These are phyloP conservation scores for Pleurozium schreberi DNA, from an alignment of 225 moss, liverwort and hornwort genomes.

Conservation along the genomic window DNA sequence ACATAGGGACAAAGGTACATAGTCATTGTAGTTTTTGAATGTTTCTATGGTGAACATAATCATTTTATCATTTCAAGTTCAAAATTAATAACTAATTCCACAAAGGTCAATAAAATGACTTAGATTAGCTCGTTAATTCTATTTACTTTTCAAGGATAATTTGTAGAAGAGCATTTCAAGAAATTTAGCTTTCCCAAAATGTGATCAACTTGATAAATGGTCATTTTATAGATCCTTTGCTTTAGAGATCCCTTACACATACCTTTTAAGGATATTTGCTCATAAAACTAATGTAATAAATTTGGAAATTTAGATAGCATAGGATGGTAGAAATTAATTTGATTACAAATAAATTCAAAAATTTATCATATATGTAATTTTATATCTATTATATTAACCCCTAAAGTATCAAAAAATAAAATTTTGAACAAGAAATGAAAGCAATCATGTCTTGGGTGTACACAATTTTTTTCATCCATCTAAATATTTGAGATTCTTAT, in stretches of 20 bases:
- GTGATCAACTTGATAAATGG: neutral
- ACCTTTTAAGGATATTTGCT: too few relatives aligned
- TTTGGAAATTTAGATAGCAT: accelerated
- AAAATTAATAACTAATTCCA: neutral
- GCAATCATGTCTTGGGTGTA: accelerated
- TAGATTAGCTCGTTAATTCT: neutral
- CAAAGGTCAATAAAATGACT: neutral
- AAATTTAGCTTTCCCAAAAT: neutral
- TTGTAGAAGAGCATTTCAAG: accelerated
- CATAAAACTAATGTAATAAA: neutral
- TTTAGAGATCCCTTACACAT: too few relatives aligned
- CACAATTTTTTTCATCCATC: neutral
- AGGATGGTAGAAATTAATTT: neutral
- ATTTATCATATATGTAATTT: neutral
- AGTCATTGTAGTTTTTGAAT: neutral
- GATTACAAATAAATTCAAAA: neutral
- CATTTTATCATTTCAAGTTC: neutral
- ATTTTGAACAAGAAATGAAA: neutral
- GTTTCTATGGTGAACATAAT: neutral
- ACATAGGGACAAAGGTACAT: neutral
- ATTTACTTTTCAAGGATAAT: neutral
- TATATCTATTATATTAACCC: neutral
- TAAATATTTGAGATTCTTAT: neutral
- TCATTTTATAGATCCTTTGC: accelerated
- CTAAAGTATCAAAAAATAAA: neutral